Evolutionary conservation across 2,329 filamentous ascomycete genomes (phyloP).

Genomic region (Metarhizium album): DNA sequence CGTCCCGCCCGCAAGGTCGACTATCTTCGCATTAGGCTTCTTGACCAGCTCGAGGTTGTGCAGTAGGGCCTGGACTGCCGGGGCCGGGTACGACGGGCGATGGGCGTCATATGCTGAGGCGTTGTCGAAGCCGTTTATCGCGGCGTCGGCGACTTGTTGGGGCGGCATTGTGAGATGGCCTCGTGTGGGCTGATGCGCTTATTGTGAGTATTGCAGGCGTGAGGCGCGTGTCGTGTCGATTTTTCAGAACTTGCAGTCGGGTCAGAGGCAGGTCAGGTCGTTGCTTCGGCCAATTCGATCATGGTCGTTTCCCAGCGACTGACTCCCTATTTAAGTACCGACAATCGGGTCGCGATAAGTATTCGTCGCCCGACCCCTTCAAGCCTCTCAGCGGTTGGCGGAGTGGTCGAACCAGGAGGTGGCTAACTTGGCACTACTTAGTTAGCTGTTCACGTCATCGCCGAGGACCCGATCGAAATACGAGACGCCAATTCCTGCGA

Average conservation of each 20-base stretch:
- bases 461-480: constrained; percentile 2
- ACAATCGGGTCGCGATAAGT: too few relatives aligned
- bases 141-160: constrained; percentile 31
- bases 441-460: neutral
- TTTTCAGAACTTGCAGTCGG: too few relatives aligned
- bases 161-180: constrained; percentile 7
- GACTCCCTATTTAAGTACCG: too few relatives aligned
- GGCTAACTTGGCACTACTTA: neutral
- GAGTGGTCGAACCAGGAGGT: too few relatives aligned
- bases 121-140: constrained; percentile 51
- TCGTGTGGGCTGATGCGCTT: too few relatives aligned
- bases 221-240: too few relatives aligned
- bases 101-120: constrained; percentile 55
- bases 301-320: too few relatives aligned
- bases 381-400: too few relatives aligned
- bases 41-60: constrained; percentile 39
- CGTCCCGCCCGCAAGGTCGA: constrained; percentile 59
- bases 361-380: too few relatives aligned
- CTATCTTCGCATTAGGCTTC: constrained; percentile 34
- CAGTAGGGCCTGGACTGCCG: constrained; percentile 49
- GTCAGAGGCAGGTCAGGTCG: too few relatives aligned
- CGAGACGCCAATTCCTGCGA: neutral
- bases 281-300: too few relatives aligned
- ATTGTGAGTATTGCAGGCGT: too few relatives aligned
- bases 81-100: constrained; percentile 54